phyloP scores from a whole-genome alignment of 345 rosid genomes.

The Eucalyptus cloeziana region DNA sequence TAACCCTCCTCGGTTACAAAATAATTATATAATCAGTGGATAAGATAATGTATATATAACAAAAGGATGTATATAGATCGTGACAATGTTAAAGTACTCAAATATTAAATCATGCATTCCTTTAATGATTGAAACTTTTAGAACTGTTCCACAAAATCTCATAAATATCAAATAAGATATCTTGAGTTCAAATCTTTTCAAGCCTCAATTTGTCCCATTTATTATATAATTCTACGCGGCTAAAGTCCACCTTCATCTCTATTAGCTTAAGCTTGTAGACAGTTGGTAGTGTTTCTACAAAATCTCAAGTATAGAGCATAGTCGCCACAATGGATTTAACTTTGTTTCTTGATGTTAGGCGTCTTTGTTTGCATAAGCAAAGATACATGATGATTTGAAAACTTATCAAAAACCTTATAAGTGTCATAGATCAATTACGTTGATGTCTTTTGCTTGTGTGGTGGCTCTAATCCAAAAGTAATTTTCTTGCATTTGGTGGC shows the following conservation, averaged over 20 bases:
- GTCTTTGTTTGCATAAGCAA: not conserved
- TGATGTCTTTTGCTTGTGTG: not conserved
- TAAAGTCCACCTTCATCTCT: not conserved
- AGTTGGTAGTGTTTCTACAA: not conserved
- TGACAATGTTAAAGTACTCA: not conserved
- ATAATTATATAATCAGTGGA: not conserved
- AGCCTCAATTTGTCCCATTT: not conserved
- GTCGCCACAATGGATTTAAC: not conserved
- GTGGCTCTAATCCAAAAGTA: not conserved
- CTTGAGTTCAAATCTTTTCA: not conserved
- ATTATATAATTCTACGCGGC: not conserved
- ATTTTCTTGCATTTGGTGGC: not conserved
- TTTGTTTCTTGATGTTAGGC: not conserved
- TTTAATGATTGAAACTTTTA: not conserved
- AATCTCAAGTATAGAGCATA: not conserved
- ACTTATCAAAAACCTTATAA: not conserved
- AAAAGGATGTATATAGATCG: not conserved
- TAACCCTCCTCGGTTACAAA: fast-evolving
- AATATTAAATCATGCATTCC: not conserved
- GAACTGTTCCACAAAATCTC: not conserved
- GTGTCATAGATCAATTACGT: not conserved
- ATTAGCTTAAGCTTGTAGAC: not conserved
- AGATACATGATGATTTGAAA: not conserved
- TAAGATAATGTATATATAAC: not conserved
- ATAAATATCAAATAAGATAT: not conserved